Percentiles rank a stretch among this genome's conserved stretches.
Evolutionary conservation across 2,329 filamentous ascomycete species (phyloP).

Genomic region (Bimuria novae-zelandiae): DNA sequence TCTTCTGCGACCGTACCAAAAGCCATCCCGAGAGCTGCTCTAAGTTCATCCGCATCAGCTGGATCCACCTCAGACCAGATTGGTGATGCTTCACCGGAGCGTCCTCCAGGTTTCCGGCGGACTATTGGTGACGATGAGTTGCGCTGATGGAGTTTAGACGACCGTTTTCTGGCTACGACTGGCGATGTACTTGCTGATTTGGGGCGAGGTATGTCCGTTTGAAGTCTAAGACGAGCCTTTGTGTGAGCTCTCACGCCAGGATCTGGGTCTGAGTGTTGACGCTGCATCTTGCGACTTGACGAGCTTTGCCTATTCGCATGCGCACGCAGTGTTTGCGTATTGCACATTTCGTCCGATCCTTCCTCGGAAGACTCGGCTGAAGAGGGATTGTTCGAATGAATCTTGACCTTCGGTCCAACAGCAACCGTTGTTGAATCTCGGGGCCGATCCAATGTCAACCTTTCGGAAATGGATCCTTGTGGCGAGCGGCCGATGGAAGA

Average conservation of each 20-base stretch:
- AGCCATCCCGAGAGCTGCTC: conserved; percentile 22
- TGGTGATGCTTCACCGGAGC: conserved; percentile 15
- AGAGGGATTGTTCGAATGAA: no score
- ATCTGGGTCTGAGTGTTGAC: conserved; percentile 19
- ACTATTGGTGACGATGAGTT: conserved; percentile 17
- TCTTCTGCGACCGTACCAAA: conserved; percentile 14
- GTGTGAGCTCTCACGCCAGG: background rate
- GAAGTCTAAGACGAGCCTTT: conserved; percentile 20
- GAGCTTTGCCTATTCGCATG: background rate
- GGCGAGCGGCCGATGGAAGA: conserved; percentile 26
- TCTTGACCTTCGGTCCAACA: background rate
- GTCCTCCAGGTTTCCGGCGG: background rate
- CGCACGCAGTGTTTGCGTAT: background rate
- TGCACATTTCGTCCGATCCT: background rate
- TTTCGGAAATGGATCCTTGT: conserved; percentile 7
- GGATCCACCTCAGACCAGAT: conserved; percentile 24
- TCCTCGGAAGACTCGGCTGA: background rate
- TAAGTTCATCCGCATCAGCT: conserved; percentile 17
- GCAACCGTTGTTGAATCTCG: background rate
- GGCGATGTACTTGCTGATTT: conserved; percentile 31
- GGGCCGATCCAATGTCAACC: background rate
- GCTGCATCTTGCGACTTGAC: conserved; percentile 4
- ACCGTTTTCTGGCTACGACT: conserved; percentile 18
- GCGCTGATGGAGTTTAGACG: conserved; percentile 15
- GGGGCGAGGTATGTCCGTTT: conserved; percentile 25